A percentile compares a stretch with the other conserved stretches of the same genome.
Evolutionary conservation across 495 filamentous ascomycete genomes (phyloP).

Genomic region (Xylaria grammica): DNA sequence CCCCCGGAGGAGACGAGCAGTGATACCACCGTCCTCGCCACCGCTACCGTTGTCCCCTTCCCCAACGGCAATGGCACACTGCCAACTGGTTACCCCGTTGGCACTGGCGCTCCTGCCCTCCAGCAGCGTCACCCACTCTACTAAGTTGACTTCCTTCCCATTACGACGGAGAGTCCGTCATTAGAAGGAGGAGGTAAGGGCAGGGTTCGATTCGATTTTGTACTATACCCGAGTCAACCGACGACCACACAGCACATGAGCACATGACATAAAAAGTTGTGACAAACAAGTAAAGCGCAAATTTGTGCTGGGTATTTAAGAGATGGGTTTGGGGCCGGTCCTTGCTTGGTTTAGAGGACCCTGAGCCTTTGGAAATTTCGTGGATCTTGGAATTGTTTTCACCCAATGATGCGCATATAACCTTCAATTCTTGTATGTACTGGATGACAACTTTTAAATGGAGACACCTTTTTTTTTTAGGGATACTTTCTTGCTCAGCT

Average conservation of each 20-base stretch:
- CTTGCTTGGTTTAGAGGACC: constrained; percentile 12
- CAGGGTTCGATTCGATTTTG: constrained; percentile 18
- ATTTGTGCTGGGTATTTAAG: constrained; percentile 6
- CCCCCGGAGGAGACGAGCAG: constrained; percentile 39
- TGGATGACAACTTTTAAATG: constrained; percentile 23
- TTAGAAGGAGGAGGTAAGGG: neutral
- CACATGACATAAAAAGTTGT: constrained; percentile 17
- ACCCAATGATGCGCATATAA: constrained; percentile 8
- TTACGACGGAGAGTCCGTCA: neutral
- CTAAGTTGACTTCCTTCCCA: neutral
- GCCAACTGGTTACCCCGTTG: constrained; percentile 17
- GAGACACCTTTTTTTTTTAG: constrained; percentile 6
- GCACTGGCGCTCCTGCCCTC: neutral
- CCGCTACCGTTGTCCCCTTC: constrained; percentile 37
- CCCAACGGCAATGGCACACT: constrained; percentile 37
- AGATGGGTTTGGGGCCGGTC: constrained; percentile 10
- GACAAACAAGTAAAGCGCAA: neutral
- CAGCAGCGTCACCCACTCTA: constrained; percentile 13
- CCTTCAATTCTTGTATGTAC: constrained; percentile 27
- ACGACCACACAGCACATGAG: constrained; percentile 8
- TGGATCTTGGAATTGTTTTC: constrained; percentile 1
- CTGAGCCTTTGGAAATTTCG: constrained; percentile 2
- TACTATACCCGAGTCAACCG: constrained; percentile 13
- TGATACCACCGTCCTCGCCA: constrained; percentile 33
- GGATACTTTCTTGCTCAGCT: neutral